Conservation (phyloP, 2,329 filamentous ascomycete species). For the Fusarium xyrophilum region DNA sequence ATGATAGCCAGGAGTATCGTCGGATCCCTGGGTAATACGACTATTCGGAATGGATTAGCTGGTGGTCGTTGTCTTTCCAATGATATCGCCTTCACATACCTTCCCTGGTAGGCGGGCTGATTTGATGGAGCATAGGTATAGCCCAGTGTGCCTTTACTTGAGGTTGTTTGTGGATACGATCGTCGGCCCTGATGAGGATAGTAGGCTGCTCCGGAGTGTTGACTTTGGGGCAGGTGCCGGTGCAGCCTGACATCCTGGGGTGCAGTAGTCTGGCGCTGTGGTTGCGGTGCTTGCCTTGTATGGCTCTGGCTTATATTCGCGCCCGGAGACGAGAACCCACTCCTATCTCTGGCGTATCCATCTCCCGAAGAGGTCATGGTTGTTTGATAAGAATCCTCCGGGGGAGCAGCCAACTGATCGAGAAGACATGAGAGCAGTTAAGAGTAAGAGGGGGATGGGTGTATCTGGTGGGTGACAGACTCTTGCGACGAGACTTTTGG, state of each 20-base stretch:
- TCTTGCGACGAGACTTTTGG: background rate
- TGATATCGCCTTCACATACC: background rate
- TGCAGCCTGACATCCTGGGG: background rate
- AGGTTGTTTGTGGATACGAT: background rate
- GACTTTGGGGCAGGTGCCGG: background rate
- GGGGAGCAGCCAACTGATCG: background rate
- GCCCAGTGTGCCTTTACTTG: background rate
- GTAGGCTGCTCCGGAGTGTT: background rate
- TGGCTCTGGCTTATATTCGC: background rate
- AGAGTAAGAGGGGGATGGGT: background rate
- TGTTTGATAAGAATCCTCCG: background rate
- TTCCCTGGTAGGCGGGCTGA: conserved; percentile 16
- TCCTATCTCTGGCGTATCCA: background rate
- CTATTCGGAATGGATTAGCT: conserved; percentile 3
- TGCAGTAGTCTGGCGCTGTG: background rate
- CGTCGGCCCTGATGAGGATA: background rate
- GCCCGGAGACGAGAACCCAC: background rate
- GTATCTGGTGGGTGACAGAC: too few relatives aligned
- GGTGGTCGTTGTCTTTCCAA: background rate
- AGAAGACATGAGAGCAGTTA: background rate
- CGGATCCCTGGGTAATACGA: background rate
- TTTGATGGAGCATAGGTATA: conserved; percentile 3
- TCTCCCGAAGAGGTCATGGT: background rate
- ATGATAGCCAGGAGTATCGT: background rate
- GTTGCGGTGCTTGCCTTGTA: background rate